A percentile compares a stretch with the other conserved stretches of the same genome.
Evolutionary conservation across 441 rosid species (phyloP).

Genomic region (Geranium incanum): DNA sequence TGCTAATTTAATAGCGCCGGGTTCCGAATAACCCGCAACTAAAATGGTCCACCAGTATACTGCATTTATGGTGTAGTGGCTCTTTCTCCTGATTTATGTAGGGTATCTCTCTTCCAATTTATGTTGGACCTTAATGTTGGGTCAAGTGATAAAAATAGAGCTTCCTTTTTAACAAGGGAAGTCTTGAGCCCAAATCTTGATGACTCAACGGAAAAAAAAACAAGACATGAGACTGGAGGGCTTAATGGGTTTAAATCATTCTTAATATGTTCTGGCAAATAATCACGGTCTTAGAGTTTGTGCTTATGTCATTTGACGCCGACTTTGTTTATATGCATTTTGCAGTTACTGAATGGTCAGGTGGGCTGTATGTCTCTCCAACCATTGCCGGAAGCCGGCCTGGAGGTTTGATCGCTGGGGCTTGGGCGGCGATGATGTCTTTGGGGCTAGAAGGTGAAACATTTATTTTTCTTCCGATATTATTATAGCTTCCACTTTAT

Average conservation of each 20-base stretch:
- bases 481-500: constrained; percentile 14
- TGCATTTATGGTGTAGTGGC: too few relatives aligned
- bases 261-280: neutral
- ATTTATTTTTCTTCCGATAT: constrained; percentile 12
- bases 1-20: too few relatives aligned
- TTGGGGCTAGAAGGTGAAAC: constrained; percentile 71
- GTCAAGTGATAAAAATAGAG: too few relatives aligned
- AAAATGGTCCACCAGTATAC: too few relatives aligned
- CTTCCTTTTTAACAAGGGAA: too few relatives aligned
- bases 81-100: too few relatives aligned
- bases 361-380: constrained; percentile 87
- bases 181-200: too few relatives aligned
- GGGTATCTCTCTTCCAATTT: too few relatives aligned
- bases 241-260: neutral
- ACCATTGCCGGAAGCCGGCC: constrained; percentile 95
- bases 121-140: too few relatives aligned
- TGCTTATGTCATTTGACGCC: constrained; percentile 12
- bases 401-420: constrained; percentile 80
- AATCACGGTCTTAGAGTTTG: neutral
- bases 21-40: too few relatives aligned
- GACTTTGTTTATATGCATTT: constrained; percentile 15
- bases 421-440: constrained; percentile 96
- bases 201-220: neutral
- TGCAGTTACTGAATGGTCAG: constrained; percentile 94
- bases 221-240: neutral